These are phyloP conservation scores for Tuber brumale DNA, from an alignment of 495 filamentous ascomycete genomes.

Conservation along the genomic window DNA sequence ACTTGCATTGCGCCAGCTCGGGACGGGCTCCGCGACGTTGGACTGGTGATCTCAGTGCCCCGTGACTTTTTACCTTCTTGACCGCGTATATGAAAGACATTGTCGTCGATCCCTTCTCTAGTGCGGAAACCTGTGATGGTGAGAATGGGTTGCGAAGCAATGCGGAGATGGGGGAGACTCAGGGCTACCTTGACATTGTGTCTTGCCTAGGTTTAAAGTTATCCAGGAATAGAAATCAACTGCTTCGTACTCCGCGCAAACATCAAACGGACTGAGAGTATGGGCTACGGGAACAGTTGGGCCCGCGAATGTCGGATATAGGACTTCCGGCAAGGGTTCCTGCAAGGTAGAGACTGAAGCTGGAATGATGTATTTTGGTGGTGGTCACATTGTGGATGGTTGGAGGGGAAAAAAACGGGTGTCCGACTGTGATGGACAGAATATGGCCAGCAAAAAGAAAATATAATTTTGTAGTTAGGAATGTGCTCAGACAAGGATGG, in stretches of 20 bases:
- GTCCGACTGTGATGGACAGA: no score
- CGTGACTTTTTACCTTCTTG: accelerated
- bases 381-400: not conserved
- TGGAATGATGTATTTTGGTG: not conserved
- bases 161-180: not conserved
- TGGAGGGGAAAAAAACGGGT: no score
- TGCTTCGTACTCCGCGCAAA: not conserved
- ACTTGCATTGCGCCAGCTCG: not conserved
- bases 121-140: not conserved
- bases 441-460: no score
- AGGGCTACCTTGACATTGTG: accelerated
- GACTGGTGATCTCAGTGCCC: accelerated
- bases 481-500: no score
- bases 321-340: not conserved
- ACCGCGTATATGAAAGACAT: not conserved
- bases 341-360: not conserved
- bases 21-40: accelerated
- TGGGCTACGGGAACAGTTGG: not conserved
- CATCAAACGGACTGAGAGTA: not conserved
- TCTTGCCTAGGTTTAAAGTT: not conserved
- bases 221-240: not conserved
- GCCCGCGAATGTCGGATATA: not conserved
- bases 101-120: not conserved
- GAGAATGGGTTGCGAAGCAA: not conserved
- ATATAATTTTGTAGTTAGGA: no score